Evolutionary conservation across 2,329 filamentous ascomycete genomes (phyloP), one percentile per base, ranked within the genome.

Genomic region (Chaetomium sp.): DNA sequence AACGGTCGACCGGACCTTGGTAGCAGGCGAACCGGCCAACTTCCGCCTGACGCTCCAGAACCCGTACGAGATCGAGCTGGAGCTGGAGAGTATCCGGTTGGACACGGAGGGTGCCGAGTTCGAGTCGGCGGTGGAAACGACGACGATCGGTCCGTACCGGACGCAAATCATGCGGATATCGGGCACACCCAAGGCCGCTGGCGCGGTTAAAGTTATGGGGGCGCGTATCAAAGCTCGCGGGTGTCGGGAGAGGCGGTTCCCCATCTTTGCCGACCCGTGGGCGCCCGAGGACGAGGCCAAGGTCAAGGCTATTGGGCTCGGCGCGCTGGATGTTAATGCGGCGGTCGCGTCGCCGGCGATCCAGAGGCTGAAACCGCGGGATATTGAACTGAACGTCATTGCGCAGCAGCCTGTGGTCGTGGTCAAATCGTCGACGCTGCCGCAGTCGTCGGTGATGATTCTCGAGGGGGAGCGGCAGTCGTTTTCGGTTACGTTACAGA

Each of bases 31-130:
- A 69, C 73, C 81, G 56, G 85, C 88, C 2, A 84, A 80, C 4
- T 96, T 96, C 70, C 81, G 82, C 62, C 79, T 97, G 35, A 91
- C 88, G 1, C 75, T 99, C 14, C 94, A 97, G 67, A 99, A 99
- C 64, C 90, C 91, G 0, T 96, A 91, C 64, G 92, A 97, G 58
- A 87, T 97, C 61, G 90, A 96, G 59, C 75, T 99, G 4, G 89
- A 95, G 53, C 85, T 99, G 37, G 91, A 97, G 67, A 86, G 83
- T 52, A 79, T 99, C 45, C 79, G 78, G 33, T 74, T 99, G 6
- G 85, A 90, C 59, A 82, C 85, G 8, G 83, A 88, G 57, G 91
- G 89, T 0, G 80, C 85, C 32, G 78, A 84, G 1, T 89, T 96
- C 55, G 81, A 86, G 53, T 85, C 87, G 0, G 72, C 80, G 6